Evolutionary conservation across 805 yeast genomes (phyloP).

Genomic region (Saturnispora hagleri): DNA sequence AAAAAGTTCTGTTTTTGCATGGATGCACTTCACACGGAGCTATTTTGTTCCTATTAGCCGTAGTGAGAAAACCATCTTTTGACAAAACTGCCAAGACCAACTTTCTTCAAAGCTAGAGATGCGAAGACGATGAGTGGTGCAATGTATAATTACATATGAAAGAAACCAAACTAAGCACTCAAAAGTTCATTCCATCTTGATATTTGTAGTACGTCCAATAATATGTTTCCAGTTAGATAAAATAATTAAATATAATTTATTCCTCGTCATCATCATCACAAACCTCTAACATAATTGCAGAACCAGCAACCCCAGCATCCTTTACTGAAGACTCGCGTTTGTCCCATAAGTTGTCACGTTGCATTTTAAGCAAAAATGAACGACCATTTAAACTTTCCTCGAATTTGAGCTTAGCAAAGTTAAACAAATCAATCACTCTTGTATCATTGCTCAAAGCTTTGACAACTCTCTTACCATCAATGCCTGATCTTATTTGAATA

Average conservation of each 20-base stretch:
- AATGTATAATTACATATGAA: too few relatives aligned
- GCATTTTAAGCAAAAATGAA: slow-evolving; percentile 47
- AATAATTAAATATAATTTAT: too few relatives aligned
- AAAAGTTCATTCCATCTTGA: too few relatives aligned
- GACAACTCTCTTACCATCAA: slow-evolving; percentile 71
- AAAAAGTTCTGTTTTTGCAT: too few relatives aligned
- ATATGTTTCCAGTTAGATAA: background rate
- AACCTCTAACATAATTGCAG: slow-evolving; percentile 64
- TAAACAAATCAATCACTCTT: slow-evolving; percentile 47
- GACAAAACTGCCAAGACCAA: too few relatives aligned
- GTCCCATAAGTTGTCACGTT: slow-evolving; percentile 48
- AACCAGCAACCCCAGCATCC: slow-evolving; percentile 74
- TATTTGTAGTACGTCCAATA: too few relatives aligned
- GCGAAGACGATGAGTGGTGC: too few relatives aligned
- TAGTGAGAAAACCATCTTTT: too few relatives aligned
- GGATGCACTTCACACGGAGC: too few relatives aligned
- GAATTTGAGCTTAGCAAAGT: slow-evolving; percentile 54
- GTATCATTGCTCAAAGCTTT: slow-evolving; percentile 50
- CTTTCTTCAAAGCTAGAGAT: too few relatives aligned
- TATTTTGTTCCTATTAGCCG: too few relatives aligned
- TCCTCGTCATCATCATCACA: slow-evolving; percentile 21
- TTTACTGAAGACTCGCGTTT: slow-evolving; percentile 49
- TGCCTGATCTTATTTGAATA: slow-evolving; percentile 76
- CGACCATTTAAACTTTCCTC: slow-evolving; percentile 32
- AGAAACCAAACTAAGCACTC: too few relatives aligned